Base-by-base conservation (phyloP, 2,329 filamentous ascomycete genomes). In the Sporothrix inflata region DNA sequence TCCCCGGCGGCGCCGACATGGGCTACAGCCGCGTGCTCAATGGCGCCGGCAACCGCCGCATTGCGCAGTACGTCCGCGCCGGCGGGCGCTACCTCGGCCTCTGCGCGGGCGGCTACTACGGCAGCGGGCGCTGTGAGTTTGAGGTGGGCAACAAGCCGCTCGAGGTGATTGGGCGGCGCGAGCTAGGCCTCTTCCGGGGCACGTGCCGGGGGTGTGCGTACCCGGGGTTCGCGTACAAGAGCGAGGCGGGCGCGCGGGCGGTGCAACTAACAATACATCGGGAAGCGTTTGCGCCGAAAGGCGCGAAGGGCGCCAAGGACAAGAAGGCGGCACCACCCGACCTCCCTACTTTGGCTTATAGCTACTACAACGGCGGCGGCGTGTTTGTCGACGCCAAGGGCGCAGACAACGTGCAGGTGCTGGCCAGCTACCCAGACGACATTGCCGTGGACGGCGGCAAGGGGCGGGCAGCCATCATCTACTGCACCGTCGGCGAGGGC, bases 101-200 rank as follows among this genome's bases (percentile, higher is more conserved):
- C 77, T 99, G 96, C 79, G 96, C 96, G 1, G 96, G 96, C 5
- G 96, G 92, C 12, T 99, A 99, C 82, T 99, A 97, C 78, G 96
- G 92, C 27, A 90, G 87, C 75, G 85, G 86, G 51, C 87, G 86
- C 74, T 98, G 95, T 79, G 96, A 99, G 80, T 99, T 98, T 75
- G 95, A 98, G 82, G 90, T 96, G 14, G 94, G 94, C 2, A 90
- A 96, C 78, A 87, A 87, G 75, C 86, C 87, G 1, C 87, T 98
- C 83, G 93, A 97, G 79, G 95, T 99, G 3, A 84, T 97, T 38
- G 96, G 96, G 0, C 86, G 90, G 61, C 87, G 96, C 51, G 96
- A 99, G 80, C 84, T 99, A 68, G 91, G 84, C 0, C 98, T 99
- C 83, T 99, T 92, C 78, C 94, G 94, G 0, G 95, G 94, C 0